These are phyloP conservation scores for Aspergillus leporis DNA, from an alignment of 495 filamentous ascomycete genomes.

Conservation along the genomic window DNA sequence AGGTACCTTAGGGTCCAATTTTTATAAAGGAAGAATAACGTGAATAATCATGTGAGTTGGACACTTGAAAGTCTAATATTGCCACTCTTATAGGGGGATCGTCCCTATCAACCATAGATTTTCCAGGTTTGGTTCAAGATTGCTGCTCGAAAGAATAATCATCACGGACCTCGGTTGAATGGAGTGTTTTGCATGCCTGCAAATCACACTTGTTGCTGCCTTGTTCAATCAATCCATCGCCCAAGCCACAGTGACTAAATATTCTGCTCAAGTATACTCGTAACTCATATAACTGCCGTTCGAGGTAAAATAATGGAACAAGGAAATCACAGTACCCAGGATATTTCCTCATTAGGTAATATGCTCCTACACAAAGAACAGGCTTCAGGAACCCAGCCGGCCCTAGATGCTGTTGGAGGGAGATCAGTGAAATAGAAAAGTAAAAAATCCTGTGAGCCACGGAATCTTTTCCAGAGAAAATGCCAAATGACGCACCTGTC, in stretches of 20 bases:
- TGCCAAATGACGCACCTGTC: conserved; percentile 8
- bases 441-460: background rate
- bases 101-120: background rate
- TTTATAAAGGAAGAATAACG: background rate
- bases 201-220: background rate
- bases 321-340: background rate
- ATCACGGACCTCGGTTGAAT: background rate
- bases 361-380: background rate
- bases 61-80: background rate
- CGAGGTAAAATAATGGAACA: background rate
- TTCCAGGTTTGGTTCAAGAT: background rate
- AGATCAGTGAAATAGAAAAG: background rate
- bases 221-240: background rate
- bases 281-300: background rate
- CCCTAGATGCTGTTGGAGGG: background rate
- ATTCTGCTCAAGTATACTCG: background rate
- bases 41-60: conserved; percentile 2
- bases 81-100: background rate
- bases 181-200: background rate
- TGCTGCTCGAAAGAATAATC: background rate
- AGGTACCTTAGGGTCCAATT: background rate
- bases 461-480: conserved; percentile 10
- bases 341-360: background rate
- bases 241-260: background rate
- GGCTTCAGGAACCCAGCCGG: background rate